These are phyloP conservation scores for Globisporangium lucens DNA, from an alignment of 352 stramenopile genomes.

Conservation along the genomic window DNA sequence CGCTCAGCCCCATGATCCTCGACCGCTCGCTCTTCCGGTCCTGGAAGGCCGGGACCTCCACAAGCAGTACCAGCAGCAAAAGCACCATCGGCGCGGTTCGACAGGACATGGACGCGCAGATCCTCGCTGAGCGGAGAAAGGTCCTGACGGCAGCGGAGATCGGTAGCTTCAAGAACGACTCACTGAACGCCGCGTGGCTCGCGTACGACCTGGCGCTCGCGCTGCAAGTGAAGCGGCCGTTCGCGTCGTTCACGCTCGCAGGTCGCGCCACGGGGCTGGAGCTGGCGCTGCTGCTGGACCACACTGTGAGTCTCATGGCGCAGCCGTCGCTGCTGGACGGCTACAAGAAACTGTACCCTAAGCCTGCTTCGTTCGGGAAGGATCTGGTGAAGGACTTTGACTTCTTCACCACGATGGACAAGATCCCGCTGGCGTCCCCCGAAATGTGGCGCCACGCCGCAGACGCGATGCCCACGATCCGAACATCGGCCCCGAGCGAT, in stretches of 20 bases:
- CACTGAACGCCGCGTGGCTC: conserved; percentile 1
- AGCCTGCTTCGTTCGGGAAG: background rate
- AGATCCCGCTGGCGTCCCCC: background rate
- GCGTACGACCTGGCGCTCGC: conserved; percentile 1
- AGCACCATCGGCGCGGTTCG: background rate
- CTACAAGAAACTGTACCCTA: conserved; percentile 2
- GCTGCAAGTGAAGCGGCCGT: background rate
- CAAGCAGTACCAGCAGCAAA: background rate
- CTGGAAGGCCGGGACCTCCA: background rate
- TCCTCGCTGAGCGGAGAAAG: background rate
- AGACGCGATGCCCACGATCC: background rate
- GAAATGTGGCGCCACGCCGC: background rate
- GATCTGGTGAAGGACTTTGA: conserved; percentile 3
- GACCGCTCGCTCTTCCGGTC: background rate
- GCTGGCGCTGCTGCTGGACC: background rate
- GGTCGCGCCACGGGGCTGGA: background rate
- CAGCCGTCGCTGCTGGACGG: background rate
- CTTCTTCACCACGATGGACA: background rate
- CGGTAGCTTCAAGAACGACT: background rate
- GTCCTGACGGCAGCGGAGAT: background rate
- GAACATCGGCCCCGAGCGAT: background rate
- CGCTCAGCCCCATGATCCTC: conserved; percentile 4
- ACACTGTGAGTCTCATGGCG: background rate
- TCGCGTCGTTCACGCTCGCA: background rate
- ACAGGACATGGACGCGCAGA: background rate